Base-by-base conservation (phyloP, 495 filamentous ascomycete species). In the Xylaria grammica region DNA sequence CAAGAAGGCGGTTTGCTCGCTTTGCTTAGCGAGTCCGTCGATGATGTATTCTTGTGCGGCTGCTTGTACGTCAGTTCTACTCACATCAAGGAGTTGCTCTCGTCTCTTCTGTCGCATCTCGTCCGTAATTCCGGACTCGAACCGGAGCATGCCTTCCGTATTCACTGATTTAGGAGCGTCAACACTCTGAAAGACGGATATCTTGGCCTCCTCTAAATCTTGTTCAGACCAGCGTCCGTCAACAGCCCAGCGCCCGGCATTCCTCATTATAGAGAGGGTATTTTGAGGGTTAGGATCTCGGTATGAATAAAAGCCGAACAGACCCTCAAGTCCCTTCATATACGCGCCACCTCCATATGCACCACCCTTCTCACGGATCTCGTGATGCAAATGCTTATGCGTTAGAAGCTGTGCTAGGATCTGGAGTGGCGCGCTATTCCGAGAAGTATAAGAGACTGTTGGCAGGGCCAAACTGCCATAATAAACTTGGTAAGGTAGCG, bases 361-460 rank as follows among this genome's bases (percentile, higher is more conserved):
- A 45, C 95, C 95, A 9, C 95, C 95, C 76, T 99, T 99, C 77
- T 99, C 95, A 32, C 95, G 90, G 62, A 99, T 97, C 73, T 98
- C 96, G 70, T 96, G 96, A 74, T 98, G 95, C 11, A 99, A 84
- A 70, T 97, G 91, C 74, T 96, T 96, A 77, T 98, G 95, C 0
- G 94, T 98, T n/a, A 99, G 84, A 27, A 99, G 89, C 67, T 97
- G 91, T 17, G 94, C 88, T 26, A 99, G 86, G 30, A 98, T 89
- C 65, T 93, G 92, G 15, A 97, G 87, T 1, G 91, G 84, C 9
- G 94, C 91, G 19, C 89, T 85, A 29, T 89, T 84, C 0, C 86
- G 70, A 48, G 93, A 86, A 30, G 86, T 89, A 75, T 98, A 99
- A 2, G 94, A 91, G 1, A 93, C 89, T 2, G 95, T 97, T 27